Base-by-base conservation (phyloP, 2,329 filamentous ascomycete genomes). In the Trichoderma atrobrunneum region DNA sequence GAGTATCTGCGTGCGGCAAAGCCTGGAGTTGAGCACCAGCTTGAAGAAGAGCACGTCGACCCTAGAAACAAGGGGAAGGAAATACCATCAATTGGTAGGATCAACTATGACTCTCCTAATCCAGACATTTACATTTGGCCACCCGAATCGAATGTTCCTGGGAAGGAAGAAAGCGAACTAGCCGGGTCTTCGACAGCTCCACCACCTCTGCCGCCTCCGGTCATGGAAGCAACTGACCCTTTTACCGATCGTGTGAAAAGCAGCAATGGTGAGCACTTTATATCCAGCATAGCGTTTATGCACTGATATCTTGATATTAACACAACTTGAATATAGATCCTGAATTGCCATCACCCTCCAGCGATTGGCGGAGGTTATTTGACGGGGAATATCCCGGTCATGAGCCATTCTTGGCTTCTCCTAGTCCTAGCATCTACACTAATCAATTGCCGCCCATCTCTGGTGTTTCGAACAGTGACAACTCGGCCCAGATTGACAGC, bases 11-110 rank as follows among this genome's bases (percentile, higher is more conserved):
- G 93, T 67, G 85, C 95, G 16, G 95, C 94, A 68, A 98, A 98
- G 80, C 96, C 96, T 3, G 93, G 94, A 36, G 95, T 98, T n/a
- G 95, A 98, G 77, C 95, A 98, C 77, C 94, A 98, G 81, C 85
- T 98, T 12, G 95, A 98, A 80, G 88, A 93, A 74, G 95, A 98
- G 80, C 94, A 98, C 78, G 95, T 95, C 72, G 95, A 95, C 1
- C 94, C 95, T 18, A n/a, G 16, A 18, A n/a, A 43, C 18, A 43
- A 43, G 16, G 39, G 39, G 39, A n/a, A 21, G 18, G 28, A 57
- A 32, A n/a, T 60, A 4, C n/a, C 30, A 0, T 60, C 57, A 5
- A 14, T 34, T 16, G 57, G 57, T 8, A 34, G 57, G 18, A 60
- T 60, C 30, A 21, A 21, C 12, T 60, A 34, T 30, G 10, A 1